phyloP scores from a whole-genome alignment of 495 filamentous ascomycete genomes.

The Delitschia confertaspora region DNA sequence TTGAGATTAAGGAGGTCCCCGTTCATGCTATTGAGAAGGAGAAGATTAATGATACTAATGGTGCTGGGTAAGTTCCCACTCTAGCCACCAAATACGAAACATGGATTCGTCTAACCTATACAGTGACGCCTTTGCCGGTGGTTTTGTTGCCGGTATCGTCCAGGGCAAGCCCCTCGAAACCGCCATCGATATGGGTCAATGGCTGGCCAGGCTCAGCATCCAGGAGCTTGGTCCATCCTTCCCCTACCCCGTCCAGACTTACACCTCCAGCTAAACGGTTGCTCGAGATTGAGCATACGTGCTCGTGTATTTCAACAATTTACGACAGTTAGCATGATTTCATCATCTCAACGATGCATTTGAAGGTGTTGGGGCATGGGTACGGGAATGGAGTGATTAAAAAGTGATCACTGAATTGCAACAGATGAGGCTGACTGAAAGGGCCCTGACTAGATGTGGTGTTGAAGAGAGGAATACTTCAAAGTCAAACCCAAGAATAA shows the following conservation, averaged over 20 bases:
- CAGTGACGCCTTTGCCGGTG: slow-evolving; percentile 92
- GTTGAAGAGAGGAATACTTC: too few relatives aligned
- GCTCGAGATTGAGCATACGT: background rate
- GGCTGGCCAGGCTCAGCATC: slow-evolving; percentile 87
- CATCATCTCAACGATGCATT: too few relatives aligned
- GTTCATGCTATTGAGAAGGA: slow-evolving; percentile 65
- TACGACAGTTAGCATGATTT: slow-evolving; percentile 20
- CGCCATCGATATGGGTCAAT: slow-evolving; percentile 81
- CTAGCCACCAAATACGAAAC: too few relatives aligned
- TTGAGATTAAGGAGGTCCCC: slow-evolving; percentile 63
- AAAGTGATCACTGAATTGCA: too few relatives aligned
- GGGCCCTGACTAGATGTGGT: too few relatives aligned
- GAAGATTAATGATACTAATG: slow-evolving; percentile 89
- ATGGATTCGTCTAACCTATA: slow-evolving; percentile 1
- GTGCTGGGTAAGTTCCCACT: slow-evolving; percentile 58
- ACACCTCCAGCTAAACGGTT: slow-evolving; percentile 37
- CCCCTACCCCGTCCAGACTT: slow-evolving; percentile 77
- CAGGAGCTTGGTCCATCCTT: slow-evolving; percentile 92
- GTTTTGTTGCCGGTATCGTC: slow-evolving; percentile 82
- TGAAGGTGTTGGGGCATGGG: too few relatives aligned
- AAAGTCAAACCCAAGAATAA: too few relatives aligned
- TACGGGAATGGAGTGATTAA: too few relatives aligned
- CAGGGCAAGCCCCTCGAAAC: slow-evolving; percentile 68
- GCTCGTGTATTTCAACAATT: slow-evolving; percentile 30
- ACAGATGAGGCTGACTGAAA: too few relatives aligned